Conservation (phyloP, 345 rosid genomes). For the Rhodamnia rubescens region DNA sequence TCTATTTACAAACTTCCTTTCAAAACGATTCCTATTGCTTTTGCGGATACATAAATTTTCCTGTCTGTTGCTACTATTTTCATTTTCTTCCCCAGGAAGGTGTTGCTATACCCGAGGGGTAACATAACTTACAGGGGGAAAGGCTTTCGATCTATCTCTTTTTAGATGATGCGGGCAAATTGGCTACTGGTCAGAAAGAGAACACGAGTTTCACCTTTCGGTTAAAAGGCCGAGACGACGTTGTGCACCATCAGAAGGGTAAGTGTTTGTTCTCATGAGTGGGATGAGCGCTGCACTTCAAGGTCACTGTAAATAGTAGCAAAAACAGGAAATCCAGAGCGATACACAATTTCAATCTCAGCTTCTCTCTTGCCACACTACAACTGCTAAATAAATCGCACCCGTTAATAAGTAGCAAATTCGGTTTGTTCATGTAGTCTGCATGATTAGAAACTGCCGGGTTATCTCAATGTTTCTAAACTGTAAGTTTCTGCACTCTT, state of each 20-base stretch:
- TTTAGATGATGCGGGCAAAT: rapidly evolving
- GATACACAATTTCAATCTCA: background rate
- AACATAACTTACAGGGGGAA: background rate
- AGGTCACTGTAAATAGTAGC: background rate
- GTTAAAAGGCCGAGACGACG: background rate
- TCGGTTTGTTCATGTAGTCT: background rate
- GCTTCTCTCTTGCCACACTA: background rate
- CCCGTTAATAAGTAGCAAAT: background rate
- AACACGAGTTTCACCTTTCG: background rate
- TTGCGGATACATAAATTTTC: background rate
- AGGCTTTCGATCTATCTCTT: background rate
- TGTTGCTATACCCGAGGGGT: rapidly evolving
- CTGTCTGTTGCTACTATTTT: background rate
- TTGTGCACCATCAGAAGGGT: background rate
- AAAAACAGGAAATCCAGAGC: background rate
- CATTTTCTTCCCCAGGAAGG: background rate
- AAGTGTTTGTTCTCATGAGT: background rate
- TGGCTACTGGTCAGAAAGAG: background rate
- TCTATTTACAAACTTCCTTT: background rate
- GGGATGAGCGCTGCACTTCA: background rate
- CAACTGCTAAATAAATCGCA: background rate
- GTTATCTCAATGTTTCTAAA: background rate
- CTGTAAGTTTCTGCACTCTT: background rate
- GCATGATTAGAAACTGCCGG: rapidly evolving
- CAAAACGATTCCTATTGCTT: rapidly evolving